Evolutionary conservation across 306 rosid genomes (phyloP).

Genomic region (Heteromeles arbutifolia): DNA sequence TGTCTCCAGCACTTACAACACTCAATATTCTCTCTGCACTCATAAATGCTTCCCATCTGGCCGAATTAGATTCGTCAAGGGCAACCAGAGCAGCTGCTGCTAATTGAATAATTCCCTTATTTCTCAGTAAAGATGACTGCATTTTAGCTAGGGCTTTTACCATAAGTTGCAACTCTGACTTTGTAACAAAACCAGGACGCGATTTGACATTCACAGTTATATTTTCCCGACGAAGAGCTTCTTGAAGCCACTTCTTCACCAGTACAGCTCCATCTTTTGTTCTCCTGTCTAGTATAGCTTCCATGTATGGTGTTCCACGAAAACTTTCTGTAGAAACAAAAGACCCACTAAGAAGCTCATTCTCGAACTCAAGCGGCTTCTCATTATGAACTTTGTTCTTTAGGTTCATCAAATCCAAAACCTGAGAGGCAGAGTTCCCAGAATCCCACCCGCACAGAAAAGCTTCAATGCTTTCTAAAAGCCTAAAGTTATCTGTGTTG

Average conservation of each 20-base stretch:
- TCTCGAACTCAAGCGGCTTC: conserved; percentile 24
- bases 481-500: conserved; percentile 37
- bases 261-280: conserved; percentile 71
- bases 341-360: conserved; percentile 54
- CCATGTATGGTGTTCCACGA: conserved; percentile 74
- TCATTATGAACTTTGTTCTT: conserved; percentile 41
- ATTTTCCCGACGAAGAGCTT: conserved; percentile 61
- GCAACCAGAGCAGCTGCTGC: conserved; percentile 69
- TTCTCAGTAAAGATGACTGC: conserved; percentile 61
- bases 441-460: conserved; percentile 78
- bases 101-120: conserved; percentile 87
- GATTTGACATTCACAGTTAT: conserved; percentile 51
- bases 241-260: conserved; percentile 92
- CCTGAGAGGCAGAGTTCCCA: conserved; percentile 44
- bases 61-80: conserved; percentile 56
- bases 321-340: conserved; percentile 68
- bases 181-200: conserved; percentile 58
- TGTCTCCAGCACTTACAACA: conserved; percentile 67
- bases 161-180: conserved; percentile 65
- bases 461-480: conserved; percentile 62
- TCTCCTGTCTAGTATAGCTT: conserved; percentile 77
- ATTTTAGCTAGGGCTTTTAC: conserved; percentile 62
- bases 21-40: conserved; percentile 69
- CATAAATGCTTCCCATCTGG: conserved; percentile 79
- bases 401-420: conserved; percentile 44